Conservation (phyloP, 371 early-diverging fungal species). For the Smittium culicis region DNA sequence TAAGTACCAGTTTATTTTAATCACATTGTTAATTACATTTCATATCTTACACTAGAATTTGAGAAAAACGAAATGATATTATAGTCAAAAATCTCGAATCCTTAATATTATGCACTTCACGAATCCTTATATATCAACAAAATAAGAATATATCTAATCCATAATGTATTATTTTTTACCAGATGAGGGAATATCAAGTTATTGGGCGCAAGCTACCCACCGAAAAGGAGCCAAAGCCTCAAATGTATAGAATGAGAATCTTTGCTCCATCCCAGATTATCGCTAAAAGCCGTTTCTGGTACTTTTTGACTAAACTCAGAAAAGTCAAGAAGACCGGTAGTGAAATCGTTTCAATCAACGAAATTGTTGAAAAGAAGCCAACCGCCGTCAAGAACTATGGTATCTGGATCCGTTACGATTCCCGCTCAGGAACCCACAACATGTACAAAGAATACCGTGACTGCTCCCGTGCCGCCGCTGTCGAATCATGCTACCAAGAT, state of each 20-base stretch:
- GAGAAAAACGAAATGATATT: too few relatives aligned
- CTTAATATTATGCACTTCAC: too few relatives aligned
- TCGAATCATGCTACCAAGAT: slow-evolving; percentile 95
- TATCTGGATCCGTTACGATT: slow-evolving; percentile 98
- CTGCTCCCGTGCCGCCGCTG: slow-evolving; percentile 85
- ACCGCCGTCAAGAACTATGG: slow-evolving; percentile 97
- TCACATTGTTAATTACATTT: too few relatives aligned
- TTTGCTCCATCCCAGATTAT: slow-evolving; percentile 98
- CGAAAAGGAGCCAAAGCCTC: slow-evolving; percentile 83
- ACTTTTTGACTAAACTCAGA: slow-evolving; percentile 95
- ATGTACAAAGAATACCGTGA: slow-evolving; percentile 99
- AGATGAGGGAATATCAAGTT: slow-evolving; percentile 52
- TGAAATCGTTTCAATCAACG: slow-evolving; percentile 94
- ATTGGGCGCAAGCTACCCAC: slow-evolving; percentile 91
- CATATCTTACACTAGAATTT: too few relatives aligned
- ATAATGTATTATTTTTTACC: slow-evolving; percentile 11
- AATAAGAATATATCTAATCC: neutral
- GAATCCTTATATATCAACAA: too few relatives aligned
- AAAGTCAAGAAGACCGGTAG: slow-evolving; percentile 97
- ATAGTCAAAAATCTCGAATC: too few relatives aligned
- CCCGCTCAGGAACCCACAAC: slow-evolving; percentile 98
- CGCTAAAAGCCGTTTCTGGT: slow-evolving; percentile 99
- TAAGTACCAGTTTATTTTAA: too few relatives aligned
- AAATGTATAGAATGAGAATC: slow-evolving; percentile 96
- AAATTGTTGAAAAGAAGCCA: slow-evolving; percentile 93